phyloP scores from a whole-genome alignment of 805 yeast genomes.

The Barnettozyma wickerhamii region DNA sequence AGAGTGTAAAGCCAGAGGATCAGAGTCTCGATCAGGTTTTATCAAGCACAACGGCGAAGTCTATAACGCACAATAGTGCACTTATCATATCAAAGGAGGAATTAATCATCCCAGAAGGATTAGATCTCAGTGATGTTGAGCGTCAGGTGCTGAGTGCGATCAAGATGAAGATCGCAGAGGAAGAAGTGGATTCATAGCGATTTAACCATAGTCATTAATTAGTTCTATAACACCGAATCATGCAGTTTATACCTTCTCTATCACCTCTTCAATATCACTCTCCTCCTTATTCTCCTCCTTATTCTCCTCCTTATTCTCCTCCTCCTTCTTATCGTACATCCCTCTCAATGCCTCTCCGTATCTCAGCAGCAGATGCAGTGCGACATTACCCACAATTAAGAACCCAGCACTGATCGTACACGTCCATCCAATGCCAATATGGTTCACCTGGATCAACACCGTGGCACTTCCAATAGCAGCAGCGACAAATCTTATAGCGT shows the following conservation, averaged over 20 bases:
- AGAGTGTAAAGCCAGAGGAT: background rate
- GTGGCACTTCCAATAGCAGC: slow-evolving; percentile 49
- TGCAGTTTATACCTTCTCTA: background rate
- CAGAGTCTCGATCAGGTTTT: background rate
- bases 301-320: background rate
- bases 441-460: slow-evolving; percentile 39
- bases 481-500: slow-evolving; percentile 44
- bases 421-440: slow-evolving; percentile 55
- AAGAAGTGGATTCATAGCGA: background rate
- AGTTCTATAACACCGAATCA: too few species aligned
- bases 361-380: background rate
- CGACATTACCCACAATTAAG: background rate
- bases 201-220: too few species aligned
- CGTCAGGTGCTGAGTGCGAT: slow-evolving; percentile 1
- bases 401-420: slow-evolving; percentile 43
- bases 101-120: slow-evolving; percentile 2
- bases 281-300: background rate
- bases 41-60: too few species aligned
- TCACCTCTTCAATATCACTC: background rate
- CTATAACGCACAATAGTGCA: too few species aligned
- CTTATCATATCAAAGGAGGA: slow-evolving; percentile 2
- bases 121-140: slow-evolving; percentile 8
- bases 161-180: slow-evolving; percentile 6
- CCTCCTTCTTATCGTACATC: background rate
- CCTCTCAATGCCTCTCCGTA: slow-evolving; percentile 4